A percentile compares a stretch with the other conserved stretches of the same genome.
phyloP scores from a whole-genome alignment of 495 filamentous ascomycete species.

The Aspergillus steynii region DNA sequence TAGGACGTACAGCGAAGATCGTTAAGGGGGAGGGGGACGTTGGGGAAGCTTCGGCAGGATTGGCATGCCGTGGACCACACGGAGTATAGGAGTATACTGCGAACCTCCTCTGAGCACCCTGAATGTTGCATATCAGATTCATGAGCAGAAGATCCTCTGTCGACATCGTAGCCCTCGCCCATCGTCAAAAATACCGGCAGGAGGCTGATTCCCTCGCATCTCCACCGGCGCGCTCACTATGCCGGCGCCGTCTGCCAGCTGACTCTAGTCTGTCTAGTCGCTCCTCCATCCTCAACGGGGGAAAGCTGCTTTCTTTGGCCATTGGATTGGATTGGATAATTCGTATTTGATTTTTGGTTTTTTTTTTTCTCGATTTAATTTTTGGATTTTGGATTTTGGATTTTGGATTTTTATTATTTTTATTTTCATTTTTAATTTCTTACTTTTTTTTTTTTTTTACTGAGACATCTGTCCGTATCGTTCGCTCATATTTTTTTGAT shows the following conservation, averaged over 20 bases:
- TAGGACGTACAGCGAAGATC: neutral
- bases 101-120: too few relatives aligned
- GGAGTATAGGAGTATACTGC: too few relatives aligned
- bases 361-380: neutral
- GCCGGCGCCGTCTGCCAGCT: neutral
- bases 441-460: neutral
- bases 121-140: too few relatives aligned
- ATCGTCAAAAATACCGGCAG: neutral
- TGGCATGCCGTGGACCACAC: neutral
- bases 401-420: neutral
- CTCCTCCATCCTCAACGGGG: neutral
- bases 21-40: neutral
- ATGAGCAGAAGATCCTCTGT: too few relatives aligned
- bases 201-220: neutral
- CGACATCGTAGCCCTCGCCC: too few relatives aligned
- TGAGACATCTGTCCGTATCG: neutral
- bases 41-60: neutral
- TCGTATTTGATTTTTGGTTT: neutral
- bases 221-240: neutral
- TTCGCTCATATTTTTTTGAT: neutral
- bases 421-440: neutral
- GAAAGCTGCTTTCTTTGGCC: neutral
- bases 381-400: neutral
- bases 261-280: neutral
- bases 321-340: too few relatives aligned